These are phyloP conservation scores for Eutrema japonicum DNA, from an alignment of 345 rosid genomes.

Conservation along the genomic window DNA sequence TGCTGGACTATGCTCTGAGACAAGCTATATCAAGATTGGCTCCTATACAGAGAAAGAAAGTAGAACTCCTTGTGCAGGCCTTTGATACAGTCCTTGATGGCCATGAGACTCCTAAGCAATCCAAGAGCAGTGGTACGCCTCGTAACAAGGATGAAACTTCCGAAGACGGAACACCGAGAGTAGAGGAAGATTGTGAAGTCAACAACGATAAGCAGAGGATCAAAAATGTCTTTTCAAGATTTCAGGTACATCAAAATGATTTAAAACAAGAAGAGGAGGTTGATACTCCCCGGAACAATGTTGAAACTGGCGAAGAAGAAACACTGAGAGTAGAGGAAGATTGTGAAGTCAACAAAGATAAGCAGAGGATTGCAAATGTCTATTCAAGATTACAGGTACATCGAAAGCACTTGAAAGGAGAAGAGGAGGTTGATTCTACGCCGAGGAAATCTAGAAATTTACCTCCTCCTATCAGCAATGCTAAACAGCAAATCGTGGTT, in stretches of 20 bases:
- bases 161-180: constrained; percentile 10
- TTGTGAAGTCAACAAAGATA: constrained; percentile 21
- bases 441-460: constrained; percentile 18
- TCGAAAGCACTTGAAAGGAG: constrained; percentile 35
- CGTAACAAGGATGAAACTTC: neutral
- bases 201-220: constrained; percentile 27
- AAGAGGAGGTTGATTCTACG: constrained; percentile 35
- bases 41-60: constrained; percentile 79
- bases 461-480: constrained; percentile 27
- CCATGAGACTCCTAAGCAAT: constrained; percentile 22
- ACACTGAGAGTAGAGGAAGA: constrained; percentile 10
- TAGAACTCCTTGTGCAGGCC: constrained; percentile 80
- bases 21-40: constrained; percentile 76
- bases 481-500: constrained; percentile 35
- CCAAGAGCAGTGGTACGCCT: constrained; percentile 17
- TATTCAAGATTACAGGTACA: constrained; percentile 37
- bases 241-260: constrained; percentile 19
- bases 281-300: constrained; percentile 1
- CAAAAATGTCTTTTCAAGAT: constrained; percentile 33
- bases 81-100: constrained; percentile 71
- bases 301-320: constrained; percentile 18
- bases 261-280: constrained; percentile 29
- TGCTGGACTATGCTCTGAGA: constrained; percentile 86
- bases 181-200: constrained; percentile 24
- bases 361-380: constrained; percentile 25